Base-by-base conservation (phyloP, 2,329 filamentous ascomycete species). In the Coleophoma eucalyptorum region DNA sequence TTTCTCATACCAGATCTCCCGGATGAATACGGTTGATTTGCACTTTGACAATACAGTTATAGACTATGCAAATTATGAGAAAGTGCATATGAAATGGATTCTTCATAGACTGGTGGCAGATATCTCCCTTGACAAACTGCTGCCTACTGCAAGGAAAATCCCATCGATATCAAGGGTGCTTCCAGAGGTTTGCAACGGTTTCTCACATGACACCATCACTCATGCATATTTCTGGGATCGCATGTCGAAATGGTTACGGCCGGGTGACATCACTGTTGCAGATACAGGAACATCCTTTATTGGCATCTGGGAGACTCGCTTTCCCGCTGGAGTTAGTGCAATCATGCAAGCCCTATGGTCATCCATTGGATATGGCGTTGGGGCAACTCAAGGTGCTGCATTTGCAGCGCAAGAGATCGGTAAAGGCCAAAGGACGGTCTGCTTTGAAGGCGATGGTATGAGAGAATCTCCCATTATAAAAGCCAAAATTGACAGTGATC, bases 221-320 rank as follows among this genome's bases (percentile, higher is more conserved):
- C 87, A 90, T 63, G 76, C 76, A 11, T 88, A 79, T 74, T 78
- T 95, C 65, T 95, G 89, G 88, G 85, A 86, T 0, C 80, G 79
- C 26, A 72, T 94, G 10, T 83, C 86, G 38, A 76, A 83, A 55
- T 94, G 86, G 76, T 72, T 95, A 8, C 74, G 77, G 46, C 72
- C 82, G 47, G 75, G 82, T 43, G 90, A 96, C 62, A 81, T 94
- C 51, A 74, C 96, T 49, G 78, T 95, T 45, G 91, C 89, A 0
- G 90, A 95, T 67, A 94, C 90, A 3, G 91, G 90, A 34, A 95
- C 91, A 0, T 76, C 89, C 52, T 90, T 89, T 70, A 92, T 94
- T 66, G 90, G 90, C 48, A 87, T 93, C 60, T 89, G 86, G 80
- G 87, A 91, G 49, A 90, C 89, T 6, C 78, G 79, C 35, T 92